Evolutionary conservation across 176 grass and related monocot genomes (phyloP).

Genomic region (barley (Hordeum vulgare)): MorexV3_pseudomolecules_assembly NC_058522.1:506143481-506143980

Average conservation of each 20-base stretch:
- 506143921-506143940: not conserved
- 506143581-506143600: constrained; percentile 30
- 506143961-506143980: not conserved
- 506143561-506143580: not conserved
- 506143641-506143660: not conserved
- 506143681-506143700: not conserved
- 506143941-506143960: not conserved
- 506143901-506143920: not conserved
- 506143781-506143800: constrained; percentile 92
- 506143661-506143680: not conserved
- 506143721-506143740: constrained; percentile 76
- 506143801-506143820: not conserved
- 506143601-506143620: constrained; percentile 41
- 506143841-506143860: not conserved
- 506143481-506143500: constrained; percentile 28
- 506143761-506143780: constrained; percentile 73
- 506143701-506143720: not conserved
- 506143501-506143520: constrained; percentile 2
- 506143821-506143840: not conserved
- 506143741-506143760: constrained; percentile 74
- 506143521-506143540: constrained; percentile 34
- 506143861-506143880: not conserved
- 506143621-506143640: constrained; percentile 10
- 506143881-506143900: not conserved
- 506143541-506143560: constrained; percentile 3